phyloP scores from a whole-genome alignment of 2,329 filamentous ascomycete species.

The Microdochium nivale region DNA sequence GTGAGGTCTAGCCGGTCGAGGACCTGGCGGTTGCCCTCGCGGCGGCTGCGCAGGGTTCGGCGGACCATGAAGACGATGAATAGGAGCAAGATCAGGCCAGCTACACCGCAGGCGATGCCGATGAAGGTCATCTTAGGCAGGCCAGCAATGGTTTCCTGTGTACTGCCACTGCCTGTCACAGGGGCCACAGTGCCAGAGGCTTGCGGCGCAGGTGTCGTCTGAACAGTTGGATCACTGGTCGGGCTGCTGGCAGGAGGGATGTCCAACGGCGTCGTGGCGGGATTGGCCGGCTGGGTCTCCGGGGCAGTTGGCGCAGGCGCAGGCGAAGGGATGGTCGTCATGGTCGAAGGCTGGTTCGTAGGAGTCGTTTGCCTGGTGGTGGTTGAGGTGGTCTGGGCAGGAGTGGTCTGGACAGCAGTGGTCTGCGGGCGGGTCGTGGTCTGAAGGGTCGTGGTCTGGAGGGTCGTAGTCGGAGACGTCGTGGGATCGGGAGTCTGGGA shows the following conservation, averaged over 20 bases:
- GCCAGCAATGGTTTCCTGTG: neutral
- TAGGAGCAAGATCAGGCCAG: neutral
- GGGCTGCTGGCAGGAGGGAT: neutral
- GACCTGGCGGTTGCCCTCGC: neutral
- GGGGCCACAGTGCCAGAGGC: neutral
- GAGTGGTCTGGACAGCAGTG: neutral
- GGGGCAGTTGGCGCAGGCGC: neutral
- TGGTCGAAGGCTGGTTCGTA: neutral
- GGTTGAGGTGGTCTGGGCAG: neutral
- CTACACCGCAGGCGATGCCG: neutral
- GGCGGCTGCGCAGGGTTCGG: neutral
- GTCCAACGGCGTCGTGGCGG: neutral
- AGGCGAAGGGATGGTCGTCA: neutral
- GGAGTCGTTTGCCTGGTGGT: neutral
- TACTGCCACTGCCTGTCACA: neutral
- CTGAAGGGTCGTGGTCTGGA: neutral
- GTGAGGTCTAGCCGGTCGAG: neutral
- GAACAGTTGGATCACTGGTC: neutral
- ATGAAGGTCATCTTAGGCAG: neutral
- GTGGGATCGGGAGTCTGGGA: neutral
- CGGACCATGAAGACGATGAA: neutral
- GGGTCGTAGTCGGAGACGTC: neutral
- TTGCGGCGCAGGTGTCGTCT: neutral
- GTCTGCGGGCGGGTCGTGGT: neutral
- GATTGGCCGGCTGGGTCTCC: neutral